Evolutionary conservation across 2,329 filamentous ascomycete genomes (phyloP), one percentile per base, ranked within the genome.

Genomic region (Myrmaecium sp.): DNA sequence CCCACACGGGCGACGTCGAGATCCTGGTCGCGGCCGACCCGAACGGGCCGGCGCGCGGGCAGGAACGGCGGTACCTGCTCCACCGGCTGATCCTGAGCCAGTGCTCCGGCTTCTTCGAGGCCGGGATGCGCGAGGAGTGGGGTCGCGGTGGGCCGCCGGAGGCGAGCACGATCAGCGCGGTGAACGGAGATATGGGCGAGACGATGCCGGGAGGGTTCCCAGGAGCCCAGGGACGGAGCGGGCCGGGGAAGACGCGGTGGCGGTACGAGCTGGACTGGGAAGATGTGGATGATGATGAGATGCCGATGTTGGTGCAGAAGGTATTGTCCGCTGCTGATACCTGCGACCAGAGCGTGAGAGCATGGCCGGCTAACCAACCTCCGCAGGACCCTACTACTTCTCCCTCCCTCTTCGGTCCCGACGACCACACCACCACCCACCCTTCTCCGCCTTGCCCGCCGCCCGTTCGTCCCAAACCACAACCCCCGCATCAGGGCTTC

Each of bases 81-180:
- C 86, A 95, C 55, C 67, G 74, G 32, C 66, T 94, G 43, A 93
- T 86, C 21, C 59, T 95, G 38, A 74, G 79, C 17, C 79, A 91
- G 52, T 92, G 79, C 44, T 93, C 83, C 5, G 83, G 82, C 10
- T 94, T 93, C 59, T 95, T 95, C 47, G 81, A 92, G 51, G 77
- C 79, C 14, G 80, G 73, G 45, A 83, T 75, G 23, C 82, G 72
- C 41, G 72, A 75, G 30, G 74, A 84, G 47, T 91, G 81, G 80
- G 71, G 73, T 28, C 48, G 46, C 18, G 37, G 32, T 16, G 51
- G 53, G 17, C 35, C 33, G 20, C 43, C 42, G 3, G 44, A 47
- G n/a, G 42, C 34, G 6, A 38, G 34, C 24, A 36, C 30, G 42
- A 35, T 26, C 33, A 38, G 29, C 46, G 36, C 30, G 31, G n/a